Percentiles rank a stretch among this genome's conserved stretches.
Conservation (phyloP, 192 early-diverging fungal genomes). For the Coemansia erecta region DNA sequence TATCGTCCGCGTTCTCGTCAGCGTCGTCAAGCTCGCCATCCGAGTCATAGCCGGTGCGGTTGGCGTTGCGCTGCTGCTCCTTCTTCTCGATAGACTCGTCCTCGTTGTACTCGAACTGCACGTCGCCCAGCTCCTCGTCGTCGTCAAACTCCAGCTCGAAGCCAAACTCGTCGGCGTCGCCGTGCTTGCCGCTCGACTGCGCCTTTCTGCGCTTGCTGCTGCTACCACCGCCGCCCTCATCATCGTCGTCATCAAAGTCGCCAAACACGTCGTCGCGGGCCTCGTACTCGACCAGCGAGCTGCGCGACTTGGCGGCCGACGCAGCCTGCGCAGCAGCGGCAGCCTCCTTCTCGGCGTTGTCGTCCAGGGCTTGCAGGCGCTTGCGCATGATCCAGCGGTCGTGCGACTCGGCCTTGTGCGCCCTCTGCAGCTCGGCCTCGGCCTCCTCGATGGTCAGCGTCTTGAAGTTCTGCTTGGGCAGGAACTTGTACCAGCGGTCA, state of each 20-base stretch:
- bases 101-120: slow-evolving; percentile 64
- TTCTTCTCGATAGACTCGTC: slow-evolving; percentile 62
- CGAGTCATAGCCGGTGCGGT: slow-evolving; percentile 8
- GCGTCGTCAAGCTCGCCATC: slow-evolving; percentile 9
- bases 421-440: slow-evolving; percentile 62
- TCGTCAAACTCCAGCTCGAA: slow-evolving; percentile 81
- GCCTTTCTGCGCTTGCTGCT: slow-evolving; percentile 23
- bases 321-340: slow-evolving; percentile 19
- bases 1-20: slow-evolving; percentile 45
- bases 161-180: slow-evolving; percentile 69
- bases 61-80: slow-evolving; percentile 39
- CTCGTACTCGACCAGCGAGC: slow-evolving; percentile 49
- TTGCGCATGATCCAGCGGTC: slow-evolving; percentile 53
- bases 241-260: slow-evolving; percentile 54
- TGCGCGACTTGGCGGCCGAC: slow-evolving; percentile 2
- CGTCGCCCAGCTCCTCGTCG: slow-evolving; percentile 72
- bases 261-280: slow-evolving; percentile 49
- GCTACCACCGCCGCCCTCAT: slow-evolving; percentile 36
- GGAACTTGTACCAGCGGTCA: slow-evolving; percentile 75
- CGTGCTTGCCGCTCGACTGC: slow-evolving; percentile 43
- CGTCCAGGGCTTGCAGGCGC: slow-evolving; percentile 52
- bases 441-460: slow-evolving; percentile 73
- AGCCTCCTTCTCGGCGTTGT: slow-evolving; percentile 37
- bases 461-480: slow-evolving; percentile 62
- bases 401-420: slow-evolving; percentile 31